These are phyloP conservation scores for Entomortierella lignicola DNA, from an alignment of 192 early-diverging fungal genomes.

Conservation along the genomic window DNA sequence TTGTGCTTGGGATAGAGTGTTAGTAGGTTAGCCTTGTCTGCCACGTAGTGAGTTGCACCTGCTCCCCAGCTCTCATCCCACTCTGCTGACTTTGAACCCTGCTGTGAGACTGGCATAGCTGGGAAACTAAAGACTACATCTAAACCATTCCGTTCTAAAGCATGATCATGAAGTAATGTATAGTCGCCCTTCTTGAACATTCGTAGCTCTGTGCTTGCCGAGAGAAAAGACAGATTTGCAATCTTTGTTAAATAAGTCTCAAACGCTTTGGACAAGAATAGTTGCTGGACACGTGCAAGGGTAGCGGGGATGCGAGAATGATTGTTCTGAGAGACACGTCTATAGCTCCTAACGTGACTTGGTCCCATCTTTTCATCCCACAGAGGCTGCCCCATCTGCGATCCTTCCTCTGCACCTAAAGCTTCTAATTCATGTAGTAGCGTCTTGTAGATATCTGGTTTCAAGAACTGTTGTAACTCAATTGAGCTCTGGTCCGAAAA, in stretches of 20 bases:
- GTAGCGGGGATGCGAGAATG: slow-evolving; percentile 6
- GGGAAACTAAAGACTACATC: slow-evolving; percentile 62
- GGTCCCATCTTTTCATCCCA: slow-evolving; percentile 55
- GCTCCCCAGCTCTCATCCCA: slow-evolving; percentile 65
- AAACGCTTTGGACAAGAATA: slow-evolving; percentile 53
- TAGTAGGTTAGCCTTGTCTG: slow-evolving; percentile 59
- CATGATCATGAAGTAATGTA: slow-evolving; percentile 71
- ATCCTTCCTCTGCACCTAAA: slow-evolving; percentile 31
- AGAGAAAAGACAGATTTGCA: slow-evolving; percentile 24
- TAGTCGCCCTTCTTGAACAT: slow-evolving; percentile 68
- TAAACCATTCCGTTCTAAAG: slow-evolving; percentile 61
- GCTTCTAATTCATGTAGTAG: slow-evolving; percentile 40
- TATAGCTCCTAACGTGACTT: slow-evolving; percentile 62
- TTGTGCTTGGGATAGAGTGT: slow-evolving; percentile 65
- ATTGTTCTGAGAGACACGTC: slow-evolving; percentile 41
- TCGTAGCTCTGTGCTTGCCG: slow-evolving; percentile 42
- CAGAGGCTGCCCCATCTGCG: slow-evolving; percentile 1
- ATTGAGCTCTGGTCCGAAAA: slow-evolving; percentile 58
- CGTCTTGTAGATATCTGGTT: slow-evolving; percentile 41
- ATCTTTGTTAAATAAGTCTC: slow-evolving; percentile 38
- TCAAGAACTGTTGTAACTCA: slow-evolving; percentile 55
- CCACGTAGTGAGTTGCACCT: slow-evolving; percentile 69
- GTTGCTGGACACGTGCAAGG: slow-evolving; percentile 21
- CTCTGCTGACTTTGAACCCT: neutral
- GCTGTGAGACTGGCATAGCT: neutral